Evolutionary conservation across 2,329 filamentous ascomycete species (phyloP), one percentile per base, ranked within the genome.

Genomic region (Trichothecium roseum): DNA sequence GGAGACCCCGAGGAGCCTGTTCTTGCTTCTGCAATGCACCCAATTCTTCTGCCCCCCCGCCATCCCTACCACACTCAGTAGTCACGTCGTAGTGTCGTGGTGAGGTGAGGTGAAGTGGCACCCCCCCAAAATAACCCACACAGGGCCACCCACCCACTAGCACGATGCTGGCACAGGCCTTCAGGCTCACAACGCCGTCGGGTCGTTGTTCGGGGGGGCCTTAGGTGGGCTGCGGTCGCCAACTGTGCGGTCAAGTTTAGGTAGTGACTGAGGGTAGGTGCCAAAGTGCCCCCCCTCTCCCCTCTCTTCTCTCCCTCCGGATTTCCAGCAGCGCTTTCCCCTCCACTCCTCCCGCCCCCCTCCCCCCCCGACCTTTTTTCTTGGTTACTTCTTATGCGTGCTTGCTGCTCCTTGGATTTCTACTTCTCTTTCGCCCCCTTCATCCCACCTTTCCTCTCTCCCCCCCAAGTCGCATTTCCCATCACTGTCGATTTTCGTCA

Each of bases 401-500:
- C 18, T 36, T 24, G 24, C 29, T 40, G 28, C 31, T 37, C 18
- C 22, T 32, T 37, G 38, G 10, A 24, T 35, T 40, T 38, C 38
- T 40, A 36, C 40, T 32, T 30, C 38, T 40, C 40, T 27, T 36
- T 27, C 29, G 26, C 28, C 27, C 18, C 40, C 28, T 30, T 29
- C 37, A 42, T 40, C 35, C 38, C 40, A 42, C 30, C 35, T 31
- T 36, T 30, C 30, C 38, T 24, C 20, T 24, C 20, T 10, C n/a
- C 20, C 34, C 30, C 35, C 37, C 34, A 37, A 37, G 18, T 38
- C 39, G 32, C 38, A 32, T 40, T 30, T 38, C 30, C 33, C 34
- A 28, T 34, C 31, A 27, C 20, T 6, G 20, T 24, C 10, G 10
- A 24, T 24, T 24, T 24, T 10, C 20, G 20, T 24, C 20, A 24